A percentile compares a stretch with the other conserved stretches of the same genome.
phyloP scores from a whole-genome alignment of 2,329 filamentous ascomycete genomes.

The Mycosphaerelloides madeirae region DNA sequence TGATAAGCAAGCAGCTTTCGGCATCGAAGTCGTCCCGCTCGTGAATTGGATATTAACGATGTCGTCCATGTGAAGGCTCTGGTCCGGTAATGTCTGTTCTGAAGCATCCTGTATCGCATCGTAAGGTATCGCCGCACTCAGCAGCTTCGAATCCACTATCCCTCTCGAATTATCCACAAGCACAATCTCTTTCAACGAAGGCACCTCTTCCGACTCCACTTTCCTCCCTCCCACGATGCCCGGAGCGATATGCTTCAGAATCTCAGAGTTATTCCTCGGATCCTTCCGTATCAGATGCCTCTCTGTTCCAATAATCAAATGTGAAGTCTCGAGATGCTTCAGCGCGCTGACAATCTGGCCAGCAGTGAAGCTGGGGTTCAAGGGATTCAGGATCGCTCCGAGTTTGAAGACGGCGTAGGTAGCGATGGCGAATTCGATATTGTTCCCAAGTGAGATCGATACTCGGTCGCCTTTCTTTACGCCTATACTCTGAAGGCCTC shows the following conservation, averaged over 20 bases:
- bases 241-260: conserved; percentile 46
- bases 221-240: conserved; percentile 26
- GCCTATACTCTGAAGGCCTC: conserved; percentile 62
- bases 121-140: conserved; percentile 45
- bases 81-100: conserved; percentile 41
- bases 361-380: conserved; percentile 85
- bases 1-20: conserved; percentile 81
- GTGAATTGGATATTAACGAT: conserved; percentile 96
- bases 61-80: conserved; percentile 57
- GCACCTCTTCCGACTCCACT: conserved; percentile 56
- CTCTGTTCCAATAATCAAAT: conserved; percentile 80
- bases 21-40: conserved; percentile 83
- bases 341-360: conserved; percentile 74
- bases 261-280: conserved; percentile 55
- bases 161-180: conserved; percentile 71
- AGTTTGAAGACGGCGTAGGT: conserved; percentile 92
- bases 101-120: conserved; percentile 38
- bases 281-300: conserved; percentile 70
- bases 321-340: conserved; percentile 64
- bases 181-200: conserved; percentile 66
- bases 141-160: conserved; percentile 44
- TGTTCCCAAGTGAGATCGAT: conserved; percentile 81
- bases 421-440: conserved; percentile 73
- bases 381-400: conserved; percentile 83
- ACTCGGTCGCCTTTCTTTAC: conserved; percentile 80